phyloP scores from a whole-genome alignment of 75 land plant species.

The Sequoiadendron giganteum region DNA sequence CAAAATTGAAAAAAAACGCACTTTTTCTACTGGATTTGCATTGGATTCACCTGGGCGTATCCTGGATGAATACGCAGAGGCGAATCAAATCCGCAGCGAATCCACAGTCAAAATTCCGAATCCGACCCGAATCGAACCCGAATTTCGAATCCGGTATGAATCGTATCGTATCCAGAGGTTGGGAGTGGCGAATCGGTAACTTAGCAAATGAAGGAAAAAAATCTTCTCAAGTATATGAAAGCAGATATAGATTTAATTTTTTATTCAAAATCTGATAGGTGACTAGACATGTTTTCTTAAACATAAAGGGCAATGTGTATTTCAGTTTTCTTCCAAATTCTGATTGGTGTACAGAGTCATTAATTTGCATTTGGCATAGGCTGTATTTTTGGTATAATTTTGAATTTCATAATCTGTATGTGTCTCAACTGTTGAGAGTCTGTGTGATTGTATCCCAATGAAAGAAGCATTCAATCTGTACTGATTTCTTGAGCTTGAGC shows the following conservation, averaged over 20 bases:
- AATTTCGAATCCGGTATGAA: too few relatives aligned
- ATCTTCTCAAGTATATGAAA: background rate
- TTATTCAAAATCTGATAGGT: background rate
- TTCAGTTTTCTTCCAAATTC: background rate
- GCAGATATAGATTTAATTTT: background rate
- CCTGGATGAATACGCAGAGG: too few relatives aligned
- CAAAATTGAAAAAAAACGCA: too few relatives aligned
- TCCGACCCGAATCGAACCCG: too few relatives aligned
- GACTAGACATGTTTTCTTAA: background rate
- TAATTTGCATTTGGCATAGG: background rate
- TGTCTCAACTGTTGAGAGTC: background rate
- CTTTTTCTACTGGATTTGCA: too few relatives aligned
- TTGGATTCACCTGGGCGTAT: too few relatives aligned
- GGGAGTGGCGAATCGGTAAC: too few relatives aligned
- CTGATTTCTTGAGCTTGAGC: background rate
- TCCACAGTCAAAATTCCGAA: too few relatives aligned
- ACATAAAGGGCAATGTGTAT: background rate
- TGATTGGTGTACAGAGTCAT: background rate
- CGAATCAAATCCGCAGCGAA: too few relatives aligned
- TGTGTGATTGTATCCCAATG: background rate
- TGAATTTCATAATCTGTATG: background rate
- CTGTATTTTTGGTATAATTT: background rate
- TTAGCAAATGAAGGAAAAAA: background rate
- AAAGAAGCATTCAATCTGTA: background rate
- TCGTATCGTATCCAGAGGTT: too few relatives aligned